phyloP scores from a whole-genome alignment of 2,329 filamentous ascomycete genomes.

The Bipolaris sorokiniana region DNA sequence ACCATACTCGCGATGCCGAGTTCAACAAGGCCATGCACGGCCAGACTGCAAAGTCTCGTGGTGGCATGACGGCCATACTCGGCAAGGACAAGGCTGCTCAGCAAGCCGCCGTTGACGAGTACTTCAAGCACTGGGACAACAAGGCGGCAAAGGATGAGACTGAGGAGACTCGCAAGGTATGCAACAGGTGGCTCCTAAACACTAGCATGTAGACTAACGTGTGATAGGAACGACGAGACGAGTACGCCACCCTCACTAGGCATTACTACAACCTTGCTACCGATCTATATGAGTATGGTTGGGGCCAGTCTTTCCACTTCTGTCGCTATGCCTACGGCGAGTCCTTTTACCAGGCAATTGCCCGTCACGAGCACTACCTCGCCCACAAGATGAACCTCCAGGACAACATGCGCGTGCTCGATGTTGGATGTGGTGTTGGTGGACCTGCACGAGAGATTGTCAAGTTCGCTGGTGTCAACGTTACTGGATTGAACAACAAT shows the following conservation, averaged over 20 bases:
- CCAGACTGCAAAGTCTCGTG: constrained; percentile 69
- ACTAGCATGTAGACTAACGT: constrained; percentile 16
- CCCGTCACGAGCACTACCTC: constrained; percentile 97
- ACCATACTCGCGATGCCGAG: constrained; percentile 82
- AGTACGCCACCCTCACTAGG: constrained; percentile 92
- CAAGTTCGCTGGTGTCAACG: constrained; percentile 89
- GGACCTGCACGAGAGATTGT: constrained; percentile 94
- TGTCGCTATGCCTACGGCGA: constrained; percentile 89
- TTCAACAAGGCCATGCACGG: constrained; percentile 92
- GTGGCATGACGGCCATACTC: constrained; percentile 83
- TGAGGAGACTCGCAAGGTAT: constrained; percentile 76
- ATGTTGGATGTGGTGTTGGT: constrained; percentile 96
- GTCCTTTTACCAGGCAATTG: constrained; percentile 87
- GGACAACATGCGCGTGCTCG: constrained; percentile 86
- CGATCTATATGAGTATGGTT: constrained; percentile 95
- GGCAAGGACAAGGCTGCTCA: constrained; percentile 80
- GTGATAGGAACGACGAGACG: constrained; percentile 75
- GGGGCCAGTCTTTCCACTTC: constrained; percentile 97
- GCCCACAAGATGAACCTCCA: constrained; percentile 86
- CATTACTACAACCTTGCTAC: constrained; percentile 99
- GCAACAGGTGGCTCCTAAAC: not conserved
- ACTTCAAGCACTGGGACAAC: constrained; percentile 97
- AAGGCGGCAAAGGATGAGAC: constrained; percentile 82
- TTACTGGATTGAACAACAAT: constrained; percentile 97
- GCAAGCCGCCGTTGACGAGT: constrained; percentile 83